Percentiles rank a stretch among this genome's conserved stretches.
Evolutionary conservation across 2,329 filamentous ascomycete genomes (phyloP).

Genomic region (Alternaria viburni): DNA sequence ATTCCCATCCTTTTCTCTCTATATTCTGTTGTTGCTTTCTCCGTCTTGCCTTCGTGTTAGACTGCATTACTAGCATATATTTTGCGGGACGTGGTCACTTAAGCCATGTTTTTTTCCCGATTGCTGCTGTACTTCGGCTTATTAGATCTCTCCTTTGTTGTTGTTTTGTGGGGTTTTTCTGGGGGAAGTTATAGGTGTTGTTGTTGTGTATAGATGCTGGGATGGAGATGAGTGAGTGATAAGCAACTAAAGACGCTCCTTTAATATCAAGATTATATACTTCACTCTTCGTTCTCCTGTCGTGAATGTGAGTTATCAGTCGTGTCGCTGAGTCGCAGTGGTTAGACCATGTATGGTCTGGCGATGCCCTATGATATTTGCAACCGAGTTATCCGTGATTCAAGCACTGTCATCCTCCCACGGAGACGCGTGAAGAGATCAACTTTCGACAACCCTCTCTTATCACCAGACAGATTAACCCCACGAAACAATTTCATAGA

Average conservation of each 20-base stretch:
- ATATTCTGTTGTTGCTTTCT: neutral
- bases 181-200: neutral
- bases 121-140: neutral
- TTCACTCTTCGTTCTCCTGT: neutral
- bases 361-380: neutral
- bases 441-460: neutral
- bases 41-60: conserved; percentile 33
- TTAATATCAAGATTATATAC: neutral
- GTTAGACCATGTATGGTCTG: neutral
- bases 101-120: neutral
- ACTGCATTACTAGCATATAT: conserved; percentile 2
- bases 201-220: neutral
- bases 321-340: neutral
- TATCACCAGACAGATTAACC: neutral
- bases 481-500: neutral
- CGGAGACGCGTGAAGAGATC: neutral
- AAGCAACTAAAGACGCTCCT: neutral
- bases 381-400: neutral
- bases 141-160: neutral
- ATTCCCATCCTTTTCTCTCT: neutral
- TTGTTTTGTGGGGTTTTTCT: neutral
- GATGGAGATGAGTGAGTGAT: neutral
- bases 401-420: neutral
- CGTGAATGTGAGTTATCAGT: neutral
- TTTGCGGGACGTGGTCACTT: neutral